Evolutionary conservation across 805 yeast genomes (phyloP), one percentile per base, ranked within the genome.

Genomic region (Starmerella kuoi): DNA sequence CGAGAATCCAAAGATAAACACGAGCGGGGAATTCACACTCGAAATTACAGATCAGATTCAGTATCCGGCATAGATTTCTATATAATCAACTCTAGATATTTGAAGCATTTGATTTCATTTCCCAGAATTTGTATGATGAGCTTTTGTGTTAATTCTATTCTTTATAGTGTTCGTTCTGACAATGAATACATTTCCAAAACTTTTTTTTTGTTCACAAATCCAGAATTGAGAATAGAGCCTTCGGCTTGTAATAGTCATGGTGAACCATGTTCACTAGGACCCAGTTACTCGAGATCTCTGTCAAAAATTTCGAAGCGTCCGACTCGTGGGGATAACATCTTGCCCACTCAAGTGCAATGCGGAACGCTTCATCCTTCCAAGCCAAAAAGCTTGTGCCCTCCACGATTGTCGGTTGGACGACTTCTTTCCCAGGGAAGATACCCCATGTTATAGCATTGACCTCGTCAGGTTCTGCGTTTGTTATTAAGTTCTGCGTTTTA

Each of bases 361-460:
- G 70, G 69, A 72, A 88, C 31, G 88, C 88, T 62, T 88, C 97
- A 60, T 88, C 95, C 60, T 85, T 87, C 97, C 97, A 88, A 12
- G 97, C 97, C 54, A 87, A 66, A 62, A 88, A 88, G 2, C 95
- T 84, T 30, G 78, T 76, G 56, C 77, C 79, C 60, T 88, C 97
- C 18, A 88, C 96, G 59, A 88, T 85, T 0, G 97, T 88, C 40
- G 97, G 96, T 65, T 88, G 97, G 49, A 84, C 70, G 41, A 88
- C 81, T 64, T 88, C 96, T 57, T 79, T 80, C 30, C 95, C 95
- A 22, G 97, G 96, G 75, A 84, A 86, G 42, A 87, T 85, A 49
- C 97, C 97, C 97, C 97, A 88, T 17, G 97, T 88, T 43, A 88
- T 96, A 7, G 97, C 95, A 57, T 84, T 87, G 49, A 93, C 86